Base-by-base conservation (phyloP, 805 yeast genomes). In the Yarrowia sp. region DNA sequence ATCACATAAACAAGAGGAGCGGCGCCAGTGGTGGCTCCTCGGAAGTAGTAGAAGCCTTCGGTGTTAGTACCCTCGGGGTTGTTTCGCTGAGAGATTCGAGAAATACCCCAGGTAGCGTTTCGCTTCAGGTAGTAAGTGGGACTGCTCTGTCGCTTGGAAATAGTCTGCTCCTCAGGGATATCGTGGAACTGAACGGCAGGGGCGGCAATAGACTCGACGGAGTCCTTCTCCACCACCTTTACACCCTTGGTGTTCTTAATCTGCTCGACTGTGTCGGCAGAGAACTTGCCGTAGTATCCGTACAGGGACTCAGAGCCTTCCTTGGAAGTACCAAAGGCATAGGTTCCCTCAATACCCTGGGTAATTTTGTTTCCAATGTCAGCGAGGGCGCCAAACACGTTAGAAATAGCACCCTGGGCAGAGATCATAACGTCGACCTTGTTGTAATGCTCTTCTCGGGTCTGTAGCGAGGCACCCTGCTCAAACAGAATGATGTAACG, bases 51-150 rank as follows among this genome's bases (percentile, higher is more conserved):
- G 41, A 12, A 44, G 19, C 63, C 63, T 35, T 38, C 61, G 22
- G 61, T 54, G 46, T 24, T 54, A 33, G 61, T 54, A 4, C 61
- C 61, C 46, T n/a, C 17, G 32, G 49, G 63, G 62, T 68, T 71
- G 65, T 85, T 83, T 77, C 93, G 84, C 78, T 91, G 96, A 24
- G 96, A 89, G 67, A 92, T 85, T 81, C 97, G 85, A 21, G 96
- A 89, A 68, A 92, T 82, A 71, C 97, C 97, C 97, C 97, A 92
- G 49, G 97, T 96, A 30, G 96, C 92, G 67, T 92, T 92, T 68
- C 83, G 82, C 79, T 91, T 95, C 67, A 43, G 64, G 46, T 84
- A 82, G 67, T 54, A 54, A 22, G 48, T 40, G 28, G 58, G 58
- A 16, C 7, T 36, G 58, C 41, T 49, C 56, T 30, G 41, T 51